phyloP scores from a whole-genome alignment of 768 basidiomycete species.

The Suillus decipiens region DNA sequence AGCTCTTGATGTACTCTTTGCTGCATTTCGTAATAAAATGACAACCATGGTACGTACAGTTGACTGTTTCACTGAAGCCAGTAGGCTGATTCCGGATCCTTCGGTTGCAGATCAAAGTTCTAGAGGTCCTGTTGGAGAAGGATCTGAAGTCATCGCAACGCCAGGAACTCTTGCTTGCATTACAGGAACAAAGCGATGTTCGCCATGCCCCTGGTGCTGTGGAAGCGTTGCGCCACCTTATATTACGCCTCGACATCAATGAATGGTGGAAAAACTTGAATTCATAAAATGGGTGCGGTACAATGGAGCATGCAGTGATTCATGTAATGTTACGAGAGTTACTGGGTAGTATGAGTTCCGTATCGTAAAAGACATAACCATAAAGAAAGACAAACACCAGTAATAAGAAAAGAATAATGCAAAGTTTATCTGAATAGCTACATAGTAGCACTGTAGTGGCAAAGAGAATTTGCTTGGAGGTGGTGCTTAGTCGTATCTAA shows the following conservation, averaged over 20 bases:
- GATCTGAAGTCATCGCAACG: constrained; percentile 25
- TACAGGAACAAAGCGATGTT: constrained; percentile 30
- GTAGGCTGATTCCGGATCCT: not conserved
- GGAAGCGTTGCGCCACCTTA: constrained; percentile 54
- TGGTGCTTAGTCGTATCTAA: constrained; percentile 18
- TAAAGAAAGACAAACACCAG: constrained; percentile 17
- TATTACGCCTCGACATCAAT: constrained; percentile 53
- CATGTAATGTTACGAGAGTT: not conserved
- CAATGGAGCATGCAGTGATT: constrained; percentile 4
- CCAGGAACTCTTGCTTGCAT: constrained; percentile 24
- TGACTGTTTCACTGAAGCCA: not conserved
- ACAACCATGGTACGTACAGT: constrained; percentile 51
- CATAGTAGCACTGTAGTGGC: constrained; percentile 12
- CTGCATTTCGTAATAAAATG: constrained; percentile 57
- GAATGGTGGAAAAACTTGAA: constrained; percentile 55
- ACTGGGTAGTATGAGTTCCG: constrained; percentile 1
- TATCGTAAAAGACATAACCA: constrained; percentile 28
- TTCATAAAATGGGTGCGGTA: not conserved
- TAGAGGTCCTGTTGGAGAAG: constrained; percentile 61
- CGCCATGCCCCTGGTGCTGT: constrained; percentile 49
- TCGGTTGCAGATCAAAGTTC: constrained; percentile 49
- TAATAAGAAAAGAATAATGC: constrained; percentile 13
- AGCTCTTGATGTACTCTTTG: constrained; percentile 53
- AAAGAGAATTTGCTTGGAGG: not conserved
- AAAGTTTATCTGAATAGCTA: constrained; percentile 13